Conservation (phyloP, 768 basidiomycete species). For the Hericium rajendrae region DNA sequence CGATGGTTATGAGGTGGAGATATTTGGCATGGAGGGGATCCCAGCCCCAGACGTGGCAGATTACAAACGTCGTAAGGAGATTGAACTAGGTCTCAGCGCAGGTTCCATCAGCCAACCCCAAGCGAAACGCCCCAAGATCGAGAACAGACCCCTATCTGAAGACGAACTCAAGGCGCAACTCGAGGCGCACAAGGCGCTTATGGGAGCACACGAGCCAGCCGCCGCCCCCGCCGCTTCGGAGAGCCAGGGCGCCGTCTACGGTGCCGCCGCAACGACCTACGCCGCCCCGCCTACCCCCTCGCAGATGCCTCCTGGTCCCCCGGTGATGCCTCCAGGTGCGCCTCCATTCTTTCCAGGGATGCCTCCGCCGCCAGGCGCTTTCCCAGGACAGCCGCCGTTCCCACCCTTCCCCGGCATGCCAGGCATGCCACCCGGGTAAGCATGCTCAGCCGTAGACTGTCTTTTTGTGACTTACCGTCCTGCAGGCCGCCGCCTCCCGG, state of each 20-base stretch:
- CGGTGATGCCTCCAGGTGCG: conserved; percentile 32
- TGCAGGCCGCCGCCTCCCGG: conserved; percentile 22
- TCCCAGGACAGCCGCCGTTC: conserved; percentile 25
- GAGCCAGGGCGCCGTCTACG: conserved; percentile 54
- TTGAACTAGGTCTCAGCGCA: conserved; percentile 78
- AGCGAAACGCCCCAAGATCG: conserved; percentile 71
- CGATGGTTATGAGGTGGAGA: conserved; percentile 97
- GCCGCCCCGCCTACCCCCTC: conserved; percentile 30
- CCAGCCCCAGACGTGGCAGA: conserved; percentile 90
- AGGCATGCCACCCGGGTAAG: conserved; percentile 29
- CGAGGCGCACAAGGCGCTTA: conserved; percentile 83
- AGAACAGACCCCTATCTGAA: conserved; percentile 69
- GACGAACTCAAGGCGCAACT: conserved; percentile 81
- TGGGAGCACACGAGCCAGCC: conserved; percentile 50
- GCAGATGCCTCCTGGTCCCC: conserved; percentile 18
- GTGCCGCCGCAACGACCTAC: conserved; percentile 68
- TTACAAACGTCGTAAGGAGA: conserved; percentile 92
- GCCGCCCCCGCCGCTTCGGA: conserved; percentile 28
- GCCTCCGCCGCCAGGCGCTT: conserved; percentile 29
- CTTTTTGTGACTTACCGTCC: conserved; percentile 28
- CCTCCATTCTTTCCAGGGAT: conserved; percentile 36
- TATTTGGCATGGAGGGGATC: conserved; percentile 99
- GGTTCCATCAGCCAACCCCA: conserved; percentile 77
- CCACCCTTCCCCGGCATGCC: conserved; percentile 25
- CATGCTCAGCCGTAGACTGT: conserved; percentile 18